phyloP scores from a whole-genome alignment of 768 basidiomycete genomes.

The Boletus pseudopeckii region DNA sequence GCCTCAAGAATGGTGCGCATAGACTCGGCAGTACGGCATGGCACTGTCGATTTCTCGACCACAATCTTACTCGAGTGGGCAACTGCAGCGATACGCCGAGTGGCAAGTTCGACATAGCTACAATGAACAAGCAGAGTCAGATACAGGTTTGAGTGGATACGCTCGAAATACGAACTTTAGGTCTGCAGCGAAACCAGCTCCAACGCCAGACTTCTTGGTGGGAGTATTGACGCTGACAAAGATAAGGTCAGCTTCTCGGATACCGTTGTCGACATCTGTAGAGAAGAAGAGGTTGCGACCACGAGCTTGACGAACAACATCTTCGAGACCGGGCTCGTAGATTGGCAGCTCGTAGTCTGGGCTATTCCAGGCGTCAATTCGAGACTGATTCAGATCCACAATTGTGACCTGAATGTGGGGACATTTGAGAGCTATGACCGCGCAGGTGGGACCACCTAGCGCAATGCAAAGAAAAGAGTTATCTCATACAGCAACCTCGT shows the following conservation, averaged over 20 bases:
- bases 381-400: slow-evolving; percentile 92
- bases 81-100: slow-evolving; percentile 91
- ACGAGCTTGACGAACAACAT: slow-evolving; percentile 81
- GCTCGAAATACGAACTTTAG: slow-evolving; percentile 69
- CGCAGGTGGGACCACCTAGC: slow-evolving; percentile 90
- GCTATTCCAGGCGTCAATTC: slow-evolving; percentile 97
- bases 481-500: slow-evolving; percentile 5
- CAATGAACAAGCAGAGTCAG: slow-evolving; percentile 5
- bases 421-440: slow-evolving; percentile 91
- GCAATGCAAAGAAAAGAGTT: slow-evolving; percentile 11
- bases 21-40: slow-evolving; percentile 96
- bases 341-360: slow-evolving; percentile 83
- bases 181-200: slow-evolving; percentile 97
- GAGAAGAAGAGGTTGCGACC: slow-evolving; percentile 98
- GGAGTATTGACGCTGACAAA: slow-evolving; percentile 99
- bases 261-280: slow-evolving; percentile 89
- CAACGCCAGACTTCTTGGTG: slow-evolving; percentile 96
- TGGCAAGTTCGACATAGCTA: slow-evolving; percentile 97
- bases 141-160: slow-evolving; percentile 3
- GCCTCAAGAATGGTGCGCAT: slow-evolving; percentile 99
- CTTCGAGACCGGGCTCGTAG: slow-evolving; percentile 95
- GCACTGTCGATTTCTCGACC: slow-evolving; percentile 98
- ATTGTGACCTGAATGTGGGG: slow-evolving; percentile 94
- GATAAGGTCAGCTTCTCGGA: slow-evolving; percentile 93
- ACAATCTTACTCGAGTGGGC: slow-evolving; percentile 94